Percentiles rank a stretch among this genome's conserved stretches.
Evolutionary conservation across 78 protist genomes (phyloP).

Genomic region (Carpediemonas membranifera): DNA sequence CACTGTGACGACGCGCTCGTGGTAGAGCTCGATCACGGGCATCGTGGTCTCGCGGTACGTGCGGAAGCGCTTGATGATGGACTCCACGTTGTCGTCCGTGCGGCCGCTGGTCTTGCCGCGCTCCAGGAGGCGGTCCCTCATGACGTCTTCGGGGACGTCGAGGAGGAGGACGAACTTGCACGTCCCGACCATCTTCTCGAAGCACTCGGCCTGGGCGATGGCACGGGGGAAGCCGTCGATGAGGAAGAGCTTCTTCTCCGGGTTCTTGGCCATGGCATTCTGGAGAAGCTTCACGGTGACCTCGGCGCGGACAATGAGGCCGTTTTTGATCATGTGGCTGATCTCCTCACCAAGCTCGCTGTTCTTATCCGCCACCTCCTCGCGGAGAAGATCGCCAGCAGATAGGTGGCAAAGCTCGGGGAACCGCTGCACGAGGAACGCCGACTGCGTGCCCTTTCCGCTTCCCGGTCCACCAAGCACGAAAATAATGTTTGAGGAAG

Average conservation of each 20-base stretch:
- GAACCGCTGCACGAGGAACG: slow-evolving; percentile 40
- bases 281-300: slow-evolving; percentile 58
- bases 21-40: slow-evolving; percentile 48
- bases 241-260: slow-evolving; percentile 32
- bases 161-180: slow-evolving; percentile 34
- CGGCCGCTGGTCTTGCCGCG: slow-evolving; percentile 53
- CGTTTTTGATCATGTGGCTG: slow-evolving; percentile 22
- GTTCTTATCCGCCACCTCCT: slow-evolving; percentile 41
- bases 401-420: slow-evolving; percentile 63
- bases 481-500: slow-evolving; percentile 33
- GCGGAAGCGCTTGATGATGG: slow-evolving; percentile 38
- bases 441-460: slow-evolving; percentile 70
- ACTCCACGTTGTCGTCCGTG: slow-evolving; percentile 55
- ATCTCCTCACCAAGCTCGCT: slow-evolving; percentile 42
- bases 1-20: background rate
- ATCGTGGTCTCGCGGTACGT: slow-evolving; percentile 20
- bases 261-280: slow-evolving; percentile 23
- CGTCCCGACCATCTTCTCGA: slow-evolving; percentile 10
- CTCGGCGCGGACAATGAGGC: slow-evolving; percentile 51
- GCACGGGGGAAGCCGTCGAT: slow-evolving; percentile 70
- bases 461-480: slow-evolving; percentile 53
- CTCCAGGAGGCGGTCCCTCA: slow-evolving; percentile 20
- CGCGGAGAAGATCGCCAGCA: slow-evolving; percentile 81
- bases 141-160: slow-evolving; percentile 44
- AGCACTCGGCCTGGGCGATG: slow-evolving; percentile 21